phyloP scores from a whole-genome alignment of 257 asterid species.

The Solanum pinnatisectum region DNA sequence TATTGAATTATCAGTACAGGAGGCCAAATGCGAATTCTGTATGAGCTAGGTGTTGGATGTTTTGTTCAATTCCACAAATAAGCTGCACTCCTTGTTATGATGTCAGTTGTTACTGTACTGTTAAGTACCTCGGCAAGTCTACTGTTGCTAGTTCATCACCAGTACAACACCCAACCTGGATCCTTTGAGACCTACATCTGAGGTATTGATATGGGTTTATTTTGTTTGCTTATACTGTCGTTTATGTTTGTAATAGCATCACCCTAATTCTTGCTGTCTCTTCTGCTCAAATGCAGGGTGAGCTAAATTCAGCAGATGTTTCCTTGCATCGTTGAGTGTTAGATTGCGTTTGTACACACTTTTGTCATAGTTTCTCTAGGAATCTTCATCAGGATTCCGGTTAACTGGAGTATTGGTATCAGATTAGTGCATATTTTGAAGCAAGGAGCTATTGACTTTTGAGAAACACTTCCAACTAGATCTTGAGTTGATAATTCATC shows the following conservation, averaged over 20 bases:
- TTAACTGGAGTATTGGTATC: slow-evolving; percentile 24
- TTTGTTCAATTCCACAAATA: slow-evolving; percentile 2
- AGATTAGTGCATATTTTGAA: slow-evolving; percentile 8
- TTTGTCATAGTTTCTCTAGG: not conserved
- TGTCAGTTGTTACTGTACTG: slow-evolving; percentile 7
- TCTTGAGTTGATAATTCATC: slow-evolving; percentile 15
- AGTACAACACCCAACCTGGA: slow-evolving; percentile 36
- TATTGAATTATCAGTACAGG: slow-evolving; percentile 40
- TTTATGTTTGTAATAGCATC: not conserved
- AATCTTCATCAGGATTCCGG: slow-evolving; percentile 17
- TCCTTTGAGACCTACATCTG: slow-evolving; percentile 27
- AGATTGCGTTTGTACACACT: not conserved
- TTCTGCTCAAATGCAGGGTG: not conserved
- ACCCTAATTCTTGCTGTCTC: not conserved
- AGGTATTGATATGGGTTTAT: slow-evolving; percentile 22
- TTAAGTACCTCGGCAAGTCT: slow-evolving; percentile 7
- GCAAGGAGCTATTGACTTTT: slow-evolving; percentile 1
- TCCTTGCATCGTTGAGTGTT: not conserved
- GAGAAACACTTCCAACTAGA: slow-evolving; percentile 21
- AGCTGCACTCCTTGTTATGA: slow-evolving; percentile 19
- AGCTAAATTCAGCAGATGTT: not conserved
- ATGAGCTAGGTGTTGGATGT: slow-evolving; percentile 35
- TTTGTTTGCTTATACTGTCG: not conserved
- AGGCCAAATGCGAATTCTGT: slow-evolving; percentile 45
- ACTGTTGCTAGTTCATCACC: slow-evolving; percentile 33